Evolutionary conservation across 331 rosid genomes (phyloP).

Genomic region (Saraca asoca): DNA sequence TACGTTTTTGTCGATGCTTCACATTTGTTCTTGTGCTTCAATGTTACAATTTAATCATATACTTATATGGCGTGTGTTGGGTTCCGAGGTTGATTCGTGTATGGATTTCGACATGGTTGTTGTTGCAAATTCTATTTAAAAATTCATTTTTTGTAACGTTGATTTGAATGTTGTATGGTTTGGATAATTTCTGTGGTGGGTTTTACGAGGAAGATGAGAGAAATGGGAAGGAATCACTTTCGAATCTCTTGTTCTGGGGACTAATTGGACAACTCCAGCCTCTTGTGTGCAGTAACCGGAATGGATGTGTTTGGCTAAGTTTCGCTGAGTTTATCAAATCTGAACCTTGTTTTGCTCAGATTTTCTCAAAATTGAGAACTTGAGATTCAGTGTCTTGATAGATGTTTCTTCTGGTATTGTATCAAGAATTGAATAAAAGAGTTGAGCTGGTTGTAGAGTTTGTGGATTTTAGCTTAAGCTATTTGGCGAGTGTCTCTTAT

Average conservation of each 20-base stretch:
- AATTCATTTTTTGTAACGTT: conserved; percentile 30
- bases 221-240: conserved; percentile 43
- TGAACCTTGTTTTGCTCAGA: conserved; percentile 1
- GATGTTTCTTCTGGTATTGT: conserved; percentile 1
- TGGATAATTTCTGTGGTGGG: conserved; percentile 28
- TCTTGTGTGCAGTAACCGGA: conserved; percentile 31
- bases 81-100: conserved; percentile 18
- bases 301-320: conserved; percentile 30
- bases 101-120: conserved; percentile 13
- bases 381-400: conserved; percentile 18
- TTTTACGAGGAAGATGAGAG: conserved; percentile 32
- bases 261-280: conserved; percentile 23
- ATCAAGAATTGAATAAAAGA: conserved; percentile 27
- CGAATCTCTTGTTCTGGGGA: conserved; percentile 39
- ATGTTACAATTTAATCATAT: conserved; percentile 28
- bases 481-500: conserved; percentile 23
- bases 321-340: conserved; percentile 25
- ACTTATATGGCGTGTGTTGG: conserved; percentile 14
- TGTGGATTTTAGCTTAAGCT: conserved; percentile 14
- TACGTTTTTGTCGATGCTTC: conserved; percentile 37
- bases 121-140: background rate
- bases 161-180: conserved; percentile 30
- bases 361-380: conserved; percentile 27
- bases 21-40: conserved; percentile 1
- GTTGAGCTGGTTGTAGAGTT: background rate